phyloP scores from a whole-genome alignment of 1,139 yeast genomes.

The Candida albicans region DNA sequence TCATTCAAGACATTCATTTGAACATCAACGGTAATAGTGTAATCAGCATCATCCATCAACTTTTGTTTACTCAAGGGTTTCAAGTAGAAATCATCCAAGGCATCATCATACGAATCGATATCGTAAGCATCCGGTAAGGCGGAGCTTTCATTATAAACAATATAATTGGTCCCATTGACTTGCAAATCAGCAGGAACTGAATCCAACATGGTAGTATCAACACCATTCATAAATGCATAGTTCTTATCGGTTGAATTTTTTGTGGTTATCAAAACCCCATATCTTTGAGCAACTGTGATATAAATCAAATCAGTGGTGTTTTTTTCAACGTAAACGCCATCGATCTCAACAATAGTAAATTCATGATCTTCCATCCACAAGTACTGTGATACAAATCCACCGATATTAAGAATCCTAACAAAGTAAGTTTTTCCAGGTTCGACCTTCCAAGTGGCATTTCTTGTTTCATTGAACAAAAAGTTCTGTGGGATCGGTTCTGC shows the following conservation, averaged over 20 bases:
- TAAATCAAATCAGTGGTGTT: slow-evolving; percentile 55
- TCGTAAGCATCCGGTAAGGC: slow-evolving; percentile 26
- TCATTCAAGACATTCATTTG: slow-evolving; percentile 69
- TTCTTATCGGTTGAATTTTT: slow-evolving; percentile 48
- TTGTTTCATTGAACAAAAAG: slow-evolving; percentile 62
- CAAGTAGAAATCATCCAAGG: slow-evolving; percentile 59
- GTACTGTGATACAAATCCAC: slow-evolving; percentile 72
- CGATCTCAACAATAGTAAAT: slow-evolving; percentile 68
- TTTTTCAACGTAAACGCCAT: slow-evolving; percentile 66
- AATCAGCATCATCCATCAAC: slow-evolving; percentile 60
- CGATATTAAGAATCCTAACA: slow-evolving; percentile 62
- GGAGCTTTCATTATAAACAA: slow-evolving; percentile 45
- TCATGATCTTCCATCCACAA: slow-evolving; percentile 67
- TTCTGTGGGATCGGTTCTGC: slow-evolving; percentile 80
- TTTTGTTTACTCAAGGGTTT: slow-evolving; percentile 41
- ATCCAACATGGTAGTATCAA: slow-evolving; percentile 71
- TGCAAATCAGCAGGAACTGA: slow-evolving; percentile 53
- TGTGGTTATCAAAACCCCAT: slow-evolving; percentile 61
- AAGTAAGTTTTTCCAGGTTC: slow-evolving; percentile 65
- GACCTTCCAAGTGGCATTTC: slow-evolving; percentile 57
- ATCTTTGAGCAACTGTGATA: slow-evolving; percentile 71
- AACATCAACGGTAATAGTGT: slow-evolving; percentile 56
- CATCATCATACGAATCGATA: slow-evolving; percentile 23
- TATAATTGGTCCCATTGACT: slow-evolving; percentile 53
- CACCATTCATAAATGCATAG: slow-evolving; percentile 60